Conservation (phyloP, 192 early-diverging fungal species). For the Linnemannia elongata region DNA sequence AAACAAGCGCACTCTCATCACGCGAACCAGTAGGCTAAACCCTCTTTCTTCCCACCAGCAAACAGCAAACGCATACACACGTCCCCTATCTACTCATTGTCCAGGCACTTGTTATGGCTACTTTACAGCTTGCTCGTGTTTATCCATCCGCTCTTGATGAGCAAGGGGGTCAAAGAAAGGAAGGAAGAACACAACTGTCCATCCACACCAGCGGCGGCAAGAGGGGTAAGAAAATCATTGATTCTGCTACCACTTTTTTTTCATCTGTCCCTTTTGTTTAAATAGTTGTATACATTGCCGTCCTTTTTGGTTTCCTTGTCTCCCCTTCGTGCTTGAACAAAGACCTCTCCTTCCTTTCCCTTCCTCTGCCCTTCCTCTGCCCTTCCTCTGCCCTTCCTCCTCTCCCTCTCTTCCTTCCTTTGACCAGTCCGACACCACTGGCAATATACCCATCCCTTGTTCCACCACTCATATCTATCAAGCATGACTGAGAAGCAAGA, state of each 20-base stretch:
- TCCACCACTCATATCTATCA: background rate
- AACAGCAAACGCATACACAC: background rate
- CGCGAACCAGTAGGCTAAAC: background rate
- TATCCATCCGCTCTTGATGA: background rate
- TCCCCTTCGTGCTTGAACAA: background rate
- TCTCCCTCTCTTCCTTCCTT: background rate
- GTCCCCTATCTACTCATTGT: background rate
- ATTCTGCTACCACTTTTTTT: no score
- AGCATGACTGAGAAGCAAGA: constrained; percentile 17
- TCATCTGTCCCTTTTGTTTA: background rate
- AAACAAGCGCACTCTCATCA: background rate
- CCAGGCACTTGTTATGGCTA: background rate
- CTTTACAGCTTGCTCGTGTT: background rate
- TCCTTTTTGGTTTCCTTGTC: background rate
- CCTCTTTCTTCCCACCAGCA: background rate
- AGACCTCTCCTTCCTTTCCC: background rate
- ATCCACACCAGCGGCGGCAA: no score
- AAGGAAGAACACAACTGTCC: background rate
- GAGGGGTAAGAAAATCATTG: no score
- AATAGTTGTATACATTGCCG: background rate
- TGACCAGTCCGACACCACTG: background rate
- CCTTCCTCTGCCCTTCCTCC: background rate
- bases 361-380: background rate
- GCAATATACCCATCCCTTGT: background rate
- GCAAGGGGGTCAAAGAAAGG: background rate